These are phyloP conservation scores for Rubia balearica DNA, from an alignment of 305 asterid species.

Conservation along the genomic window DNA sequence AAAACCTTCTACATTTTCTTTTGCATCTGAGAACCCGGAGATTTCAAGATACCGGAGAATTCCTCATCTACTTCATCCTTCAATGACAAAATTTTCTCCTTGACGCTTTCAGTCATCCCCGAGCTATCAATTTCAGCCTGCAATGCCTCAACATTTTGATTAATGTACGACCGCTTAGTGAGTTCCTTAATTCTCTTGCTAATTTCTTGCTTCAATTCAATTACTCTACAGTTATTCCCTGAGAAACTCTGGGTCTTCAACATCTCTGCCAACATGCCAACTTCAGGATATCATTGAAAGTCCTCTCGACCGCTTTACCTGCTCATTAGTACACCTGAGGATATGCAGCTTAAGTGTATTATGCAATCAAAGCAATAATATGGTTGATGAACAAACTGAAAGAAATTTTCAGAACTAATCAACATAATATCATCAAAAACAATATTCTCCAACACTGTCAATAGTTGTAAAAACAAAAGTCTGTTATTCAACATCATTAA, in stretches of 20 bases:
- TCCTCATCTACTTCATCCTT: conserved; percentile 45
- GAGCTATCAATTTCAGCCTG: conserved; percentile 48
- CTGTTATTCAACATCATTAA: too few relatives aligned
- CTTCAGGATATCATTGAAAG: conserved; percentile 5
- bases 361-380: too few relatives aligned
- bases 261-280: conserved; percentile 51
- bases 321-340: too few relatives aligned
- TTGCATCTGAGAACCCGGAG: conserved; percentile 38
- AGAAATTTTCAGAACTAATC: too few relatives aligned
- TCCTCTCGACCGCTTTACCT: too few relatives aligned
- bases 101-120: conserved; percentile 45
- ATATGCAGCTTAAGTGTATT: too few relatives aligned
- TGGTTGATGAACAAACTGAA: too few relatives aligned
- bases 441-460: too few relatives aligned
- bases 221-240: conserved; percentile 28
- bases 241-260: conserved; percentile 33
- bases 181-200: conserved; percentile 45
- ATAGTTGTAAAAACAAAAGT: too few relatives aligned
- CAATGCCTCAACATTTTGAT: conserved; percentile 45
- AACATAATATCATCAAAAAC: too few relatives aligned
- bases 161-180: conserved; percentile 39
- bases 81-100: conserved; percentile 50
- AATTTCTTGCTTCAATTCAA: conserved; percentile 37
- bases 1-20: conserved; percentile 34
- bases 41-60: conserved; percentile 34